Evolutionary conservation across 352 stramenopile genomes (phyloP).

Genomic region (Blastocystis sp.): DNA sequence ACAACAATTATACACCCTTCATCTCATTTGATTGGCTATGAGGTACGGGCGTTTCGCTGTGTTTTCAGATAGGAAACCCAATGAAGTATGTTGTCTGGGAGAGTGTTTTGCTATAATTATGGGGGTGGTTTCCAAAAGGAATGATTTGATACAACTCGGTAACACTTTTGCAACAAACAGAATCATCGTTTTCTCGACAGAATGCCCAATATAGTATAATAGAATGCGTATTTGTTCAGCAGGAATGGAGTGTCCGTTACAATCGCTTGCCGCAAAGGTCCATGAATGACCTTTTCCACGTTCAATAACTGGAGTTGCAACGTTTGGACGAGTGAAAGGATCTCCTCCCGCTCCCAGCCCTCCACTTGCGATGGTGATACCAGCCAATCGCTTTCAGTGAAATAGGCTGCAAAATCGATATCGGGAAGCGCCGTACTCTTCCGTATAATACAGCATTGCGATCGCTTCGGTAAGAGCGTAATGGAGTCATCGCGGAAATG

Average conservation of each 20-base stretch:
- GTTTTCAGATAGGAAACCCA: neutral
- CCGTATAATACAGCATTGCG: neutral
- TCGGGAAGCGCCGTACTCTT: neutral
- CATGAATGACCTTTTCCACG: neutral
- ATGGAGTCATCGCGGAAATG: neutral
- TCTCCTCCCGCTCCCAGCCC: neutral
- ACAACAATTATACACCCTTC: neutral
- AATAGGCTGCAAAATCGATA: constrained; percentile 22
- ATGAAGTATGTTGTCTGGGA: too few species aligned
- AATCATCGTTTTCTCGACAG: neutral
- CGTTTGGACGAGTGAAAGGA: neutral
- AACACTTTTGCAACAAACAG: constrained; percentile 47
- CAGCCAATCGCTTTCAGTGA: constrained; percentile 13
- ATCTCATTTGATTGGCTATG: neutral
- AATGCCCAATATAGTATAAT: neutral
- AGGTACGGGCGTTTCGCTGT: neutral
- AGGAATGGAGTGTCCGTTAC: neutral
- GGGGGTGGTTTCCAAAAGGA: too few species aligned
- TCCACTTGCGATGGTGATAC: neutral
- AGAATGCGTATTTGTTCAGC: constrained; percentile 23
- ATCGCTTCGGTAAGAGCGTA: neutral
- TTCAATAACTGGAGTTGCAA: constrained; percentile 5
- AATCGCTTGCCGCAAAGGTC: neutral
- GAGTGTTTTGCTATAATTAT: too few species aligned
- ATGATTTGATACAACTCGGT: too few species aligned